Evolutionary conservation across 768 basidiomycete species (phyloP), one percentile per base, ranked within the genome.

Genomic region (Amanita polypyramis): DNA sequence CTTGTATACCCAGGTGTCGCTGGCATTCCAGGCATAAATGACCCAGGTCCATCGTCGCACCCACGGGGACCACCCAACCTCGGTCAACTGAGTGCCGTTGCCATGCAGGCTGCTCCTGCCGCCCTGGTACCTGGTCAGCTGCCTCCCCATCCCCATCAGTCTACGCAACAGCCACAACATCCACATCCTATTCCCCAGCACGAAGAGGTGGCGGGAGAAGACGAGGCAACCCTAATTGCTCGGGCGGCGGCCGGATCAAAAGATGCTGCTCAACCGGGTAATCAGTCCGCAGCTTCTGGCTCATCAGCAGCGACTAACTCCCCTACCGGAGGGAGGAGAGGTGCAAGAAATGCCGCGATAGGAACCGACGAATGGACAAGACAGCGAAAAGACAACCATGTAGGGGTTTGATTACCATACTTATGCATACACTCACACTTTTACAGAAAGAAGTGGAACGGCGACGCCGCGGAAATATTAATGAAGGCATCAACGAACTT

Each of bases 391-490:
- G 86, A 88, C 54, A 89, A 89, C 50, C 86, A 89, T 61, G 85
- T 83, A 58, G 27, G 80, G 27, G 44, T 27, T 43, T 5, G 15
- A 8, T 43, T 56, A 21, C 14, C 14, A 9, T 32, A 1, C 15
- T 17, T 37, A 10, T 12, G 11, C 15, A 10, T 7, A 17, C 5
- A 43, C 23, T 29, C 51, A 11, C 15, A 25, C 11, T n/a, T 20
- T 44, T 54, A 44, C 68, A 97, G 94, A 97, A 97, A 89, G 93
- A 97, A 68, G 93, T 98, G 10, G 95, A 99, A 63, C 85, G 95
- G 45, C 80, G 91, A 32, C 83, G 95, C 45, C 75, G 95, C 40
- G 93, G 93, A 14, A 92, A 92, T 55, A 97, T 99, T 67, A 96
- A 95, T 65, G 87, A 94, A 53, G 94, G 94, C 0, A 96, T 99